Evolutionary conservation across 768 basidiomycete species (phyloP), one percentile per base, ranked within the genome.

Genomic region (Thelephora aurantiotincta): DNA sequence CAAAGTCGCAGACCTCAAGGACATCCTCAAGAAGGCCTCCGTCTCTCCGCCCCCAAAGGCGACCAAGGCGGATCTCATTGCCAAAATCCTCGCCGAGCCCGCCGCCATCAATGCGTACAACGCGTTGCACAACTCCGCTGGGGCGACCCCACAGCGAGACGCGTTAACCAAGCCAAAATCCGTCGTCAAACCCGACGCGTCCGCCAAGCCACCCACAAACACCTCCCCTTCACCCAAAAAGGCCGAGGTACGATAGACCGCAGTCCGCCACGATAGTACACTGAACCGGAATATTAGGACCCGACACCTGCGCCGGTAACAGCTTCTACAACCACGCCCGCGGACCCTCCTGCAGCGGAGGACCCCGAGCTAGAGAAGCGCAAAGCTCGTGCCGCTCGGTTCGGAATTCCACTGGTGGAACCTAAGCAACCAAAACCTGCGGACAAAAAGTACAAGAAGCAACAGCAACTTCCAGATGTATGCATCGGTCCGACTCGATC

Each of bases 1-100:
- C 67, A 83, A 81, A 61, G 82, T 83, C 58, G 70, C 72, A 33
- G 82, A 85, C 54, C 76, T 85, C 61, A 77, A 66, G 56, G 69
- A 74, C 48, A 73, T 84, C 51, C 75, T 84, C 57, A 37, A 66
- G 46, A 68, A 67, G 42, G 82, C 80, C 18, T 50, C 58, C 33
- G 64, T 75, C 47, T 43, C 72, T 4, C 59, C 68, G 33, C 71
- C 76, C 0, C 63, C 72, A 55, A 79, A 78, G 58, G 69, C 74
- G 5, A 82, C 73, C 58, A 87, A 85, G 61, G 57, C 64, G 0
- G 83, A 83, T 54, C 77, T 87, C 58, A 72, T 84, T 53, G 59
- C 75, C 26, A 74, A 72, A 54, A 78, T 85, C 48, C 60, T 74
- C 42, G 73, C 74, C 23, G 73, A 64, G 47, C 64, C 68, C 13